phyloP scores from a whole-genome alignment of 257 asterid species.

The Solanum arcanum region DNA sequence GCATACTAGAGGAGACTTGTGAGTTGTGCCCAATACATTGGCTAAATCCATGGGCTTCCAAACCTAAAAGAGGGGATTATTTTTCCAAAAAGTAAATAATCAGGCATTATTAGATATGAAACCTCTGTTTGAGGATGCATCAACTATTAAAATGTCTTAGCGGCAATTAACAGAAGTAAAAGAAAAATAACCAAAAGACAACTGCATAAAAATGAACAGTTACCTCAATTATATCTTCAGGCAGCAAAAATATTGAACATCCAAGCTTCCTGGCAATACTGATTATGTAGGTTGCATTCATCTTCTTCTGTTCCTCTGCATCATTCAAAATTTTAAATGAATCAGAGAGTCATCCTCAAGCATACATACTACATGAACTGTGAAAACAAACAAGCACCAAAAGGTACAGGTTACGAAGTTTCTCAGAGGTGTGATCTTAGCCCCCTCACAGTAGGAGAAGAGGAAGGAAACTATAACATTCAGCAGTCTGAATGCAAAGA shows the following conservation, averaged over 20 bases:
- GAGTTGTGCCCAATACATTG: background rate
- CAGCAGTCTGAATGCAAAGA: background rate
- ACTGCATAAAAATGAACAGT: background rate
- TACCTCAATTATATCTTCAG: constrained; percentile 94
- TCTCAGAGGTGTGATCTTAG: background rate
- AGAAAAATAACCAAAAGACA: background rate
- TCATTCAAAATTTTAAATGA: background rate
- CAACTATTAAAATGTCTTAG: background rate
- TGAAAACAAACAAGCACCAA: background rate
- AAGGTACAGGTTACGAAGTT: background rate
- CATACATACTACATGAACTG: background rate
- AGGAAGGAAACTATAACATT: background rate
- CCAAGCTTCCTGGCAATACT: constrained; percentile 98
- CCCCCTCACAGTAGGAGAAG: background rate
- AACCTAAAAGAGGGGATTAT: background rate
- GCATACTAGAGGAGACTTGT: background rate
- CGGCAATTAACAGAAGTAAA: background rate
- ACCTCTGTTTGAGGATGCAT: background rate
- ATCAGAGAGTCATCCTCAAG: background rate
- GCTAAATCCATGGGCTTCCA: background rate
- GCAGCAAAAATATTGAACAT: constrained; percentile 87
- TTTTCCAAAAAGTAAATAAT: background rate
- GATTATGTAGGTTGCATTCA: constrained; percentile 88
- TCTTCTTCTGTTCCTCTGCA: constrained; percentile 76
- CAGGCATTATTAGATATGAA: background rate